A percentile compares a stretch with the other conserved stretches of the same genome.
Evolutionary conservation across 176 grass and related monocot species (phyloP).

Genomic region (Oryza australiensis): DNA sequence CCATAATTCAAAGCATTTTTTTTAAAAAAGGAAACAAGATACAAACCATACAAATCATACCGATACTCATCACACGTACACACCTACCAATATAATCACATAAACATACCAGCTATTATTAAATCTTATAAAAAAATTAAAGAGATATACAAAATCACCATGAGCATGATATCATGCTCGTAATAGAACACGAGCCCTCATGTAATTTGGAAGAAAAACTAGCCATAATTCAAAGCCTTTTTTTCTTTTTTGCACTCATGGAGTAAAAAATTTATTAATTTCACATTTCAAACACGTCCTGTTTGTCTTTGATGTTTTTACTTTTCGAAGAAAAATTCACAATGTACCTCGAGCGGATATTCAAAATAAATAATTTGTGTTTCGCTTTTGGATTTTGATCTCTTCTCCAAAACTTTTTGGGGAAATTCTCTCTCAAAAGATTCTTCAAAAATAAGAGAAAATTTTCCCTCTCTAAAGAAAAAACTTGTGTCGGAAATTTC

Average conservation of each 20-base stretch:
- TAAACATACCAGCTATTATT: no score
- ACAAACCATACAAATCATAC: no score
- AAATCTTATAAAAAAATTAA: no score
- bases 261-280: not conserved
- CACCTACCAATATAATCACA: no score
- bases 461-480: not conserved
- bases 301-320: not conserved
- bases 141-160: no score
- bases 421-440: not conserved
- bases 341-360: no score
- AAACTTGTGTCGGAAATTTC: constrained; percentile 28
- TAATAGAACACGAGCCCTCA: no score
- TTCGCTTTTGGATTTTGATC: no score
- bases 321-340: not conserved
- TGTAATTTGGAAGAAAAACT: no score
- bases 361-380: not conserved
- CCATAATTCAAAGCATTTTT: not conserved
- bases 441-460: not conserved
- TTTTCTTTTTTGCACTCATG: not conserved
- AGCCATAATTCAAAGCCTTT: not conserved
- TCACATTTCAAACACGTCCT: constrained; percentile 2
- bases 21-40: no score
- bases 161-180: no score
- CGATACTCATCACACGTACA: no score
- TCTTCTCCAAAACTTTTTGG: not conserved